phyloP scores from a whole-genome alignment of 2,329 filamentous ascomycete species.

The Colletotrichum melonis region DNA sequence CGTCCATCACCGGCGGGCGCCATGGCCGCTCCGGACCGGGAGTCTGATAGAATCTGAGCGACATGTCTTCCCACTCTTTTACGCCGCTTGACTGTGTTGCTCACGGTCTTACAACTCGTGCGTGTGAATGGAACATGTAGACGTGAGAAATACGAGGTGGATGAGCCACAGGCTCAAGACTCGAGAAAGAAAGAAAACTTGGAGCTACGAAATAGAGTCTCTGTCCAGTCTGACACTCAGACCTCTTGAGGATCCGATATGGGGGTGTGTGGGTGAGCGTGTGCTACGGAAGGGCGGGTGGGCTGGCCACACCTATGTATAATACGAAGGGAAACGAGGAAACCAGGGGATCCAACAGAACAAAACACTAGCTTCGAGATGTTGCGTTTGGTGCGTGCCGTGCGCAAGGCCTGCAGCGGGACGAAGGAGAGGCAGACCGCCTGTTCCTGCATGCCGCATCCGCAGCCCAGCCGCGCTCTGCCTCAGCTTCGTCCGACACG shows the following conservation, averaged over 20 bases:
- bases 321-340: conserved; percentile 18
- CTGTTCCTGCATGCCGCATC: conserved; percentile 6
- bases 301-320: conserved; percentile 17
- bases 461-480: conserved; percentile 10
- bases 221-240: neutral
- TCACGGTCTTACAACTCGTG: neutral
- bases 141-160: neutral
- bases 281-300: neutral
- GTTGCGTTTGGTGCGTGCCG: conserved; percentile 8
- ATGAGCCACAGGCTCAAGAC: neutral
- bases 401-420: conserved; percentile 18
- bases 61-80: conserved; percentile 25
- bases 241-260: neutral
- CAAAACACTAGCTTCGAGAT: conserved; percentile 28
- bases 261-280: neutral
- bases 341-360: conserved; percentile 11
- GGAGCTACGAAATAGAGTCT: neutral
- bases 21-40: conserved; percentile 32
- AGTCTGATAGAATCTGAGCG: conserved; percentile 35
- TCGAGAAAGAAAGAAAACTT: neutral
- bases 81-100: neutral
- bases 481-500: conserved; percentile 32
- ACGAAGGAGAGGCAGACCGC: neutral
- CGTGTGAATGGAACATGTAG: neutral
- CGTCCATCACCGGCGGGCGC: conserved; percentile 34